Conservation (phyloP, 2,329 filamentous ascomycete genomes). For the Tothia fuscella region DNA sequence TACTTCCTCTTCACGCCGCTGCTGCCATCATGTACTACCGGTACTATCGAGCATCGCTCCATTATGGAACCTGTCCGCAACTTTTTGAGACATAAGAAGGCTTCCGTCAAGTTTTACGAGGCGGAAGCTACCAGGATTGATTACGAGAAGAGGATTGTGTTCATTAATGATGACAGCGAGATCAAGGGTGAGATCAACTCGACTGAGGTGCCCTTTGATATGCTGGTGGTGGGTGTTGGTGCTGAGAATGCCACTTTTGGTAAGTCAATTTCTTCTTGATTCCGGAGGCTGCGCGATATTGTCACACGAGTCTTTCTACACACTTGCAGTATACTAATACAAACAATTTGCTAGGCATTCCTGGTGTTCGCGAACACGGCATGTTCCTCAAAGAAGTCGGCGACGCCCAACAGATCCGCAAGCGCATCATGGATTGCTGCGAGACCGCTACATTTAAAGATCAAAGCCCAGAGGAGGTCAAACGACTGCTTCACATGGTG, state of each 20-base stretch:
- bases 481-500: conserved; percentile 96
- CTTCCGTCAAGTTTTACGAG: conserved; percentile 92
- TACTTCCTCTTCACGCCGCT: conserved; percentile 99
- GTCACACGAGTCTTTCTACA: neutral
- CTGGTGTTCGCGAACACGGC: conserved; percentile 85
- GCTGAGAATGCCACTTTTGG: conserved; percentile 98
- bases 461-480: conserved; percentile 74
- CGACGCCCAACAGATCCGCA: conserved; percentile 91
- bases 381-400: conserved; percentile 98
- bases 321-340: neutral
- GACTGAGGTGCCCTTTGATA: conserved; percentile 92
- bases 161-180: conserved; percentile 85
- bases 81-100: conserved; percentile 90
- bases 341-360: conserved; percentile 47
- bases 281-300: neutral
- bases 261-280: conserved; percentile 28
- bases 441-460: conserved; percentile 98
- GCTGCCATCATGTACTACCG: conserved; percentile 92
- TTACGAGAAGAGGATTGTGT: conserved; percentile 75
- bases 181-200: conserved; percentile 71
- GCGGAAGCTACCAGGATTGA: conserved; percentile 94
- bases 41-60: conserved; percentile 94
- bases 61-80: conserved; percentile 99
- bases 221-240: conserved; percentile 94
- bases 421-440: conserved; percentile 99